Evolutionary conservation across 75 land plant genomes (phyloP), one percentile per base, ranked within the genome.

Genomic region (Selaginella moellendorffii): DNA sequence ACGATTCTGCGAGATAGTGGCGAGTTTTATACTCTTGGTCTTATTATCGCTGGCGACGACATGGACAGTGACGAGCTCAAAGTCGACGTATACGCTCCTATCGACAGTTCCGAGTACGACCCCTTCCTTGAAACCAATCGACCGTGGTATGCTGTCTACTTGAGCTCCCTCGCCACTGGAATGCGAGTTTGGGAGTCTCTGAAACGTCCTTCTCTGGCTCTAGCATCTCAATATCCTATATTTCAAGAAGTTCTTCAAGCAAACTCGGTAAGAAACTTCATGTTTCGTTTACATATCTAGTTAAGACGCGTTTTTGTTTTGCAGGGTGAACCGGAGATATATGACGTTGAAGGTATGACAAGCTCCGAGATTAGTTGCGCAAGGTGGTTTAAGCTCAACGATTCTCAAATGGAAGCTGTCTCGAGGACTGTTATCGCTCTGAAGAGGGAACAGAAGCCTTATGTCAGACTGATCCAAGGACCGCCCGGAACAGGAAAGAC

Each of bases 401-500:
- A 53, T 5, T 80, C 89, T 10, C 89, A 83, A 68, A 18, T 59
- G 20, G 75, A 29, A 26, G 86, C 86, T 5, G 46, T 80, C 20
- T 28, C 29, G 36, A 52, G 21, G 28, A 31, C 59, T 19, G 54
- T 68, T 26, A 28, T 80, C 12, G 54, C 52, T 29, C 26, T 62
- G 28, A 60, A 69, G 18, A 69, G 70, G 54, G 21, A 61, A 24
- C 53, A 68, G 42, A 21, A 28, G 29, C 52, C 65, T 22, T 10
- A 21, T 5, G 75, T 83, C 8, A 68, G 81, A 31, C 81, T 88
- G 19, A 81, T 88, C 36, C 87, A 87, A 36, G 46, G 46, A 5
- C 93, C 90, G 18, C 83, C 83, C 0, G 84, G 90, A 2, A 82
- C 86, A 9, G 95, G 96, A 26, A 89, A 89, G 59, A 89, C 96